A percentile compares a stretch with the other conserved stretches of the same genome.
These are phyloP conservation scores for Sicyos baderoa DNA, from an alignment of 306 rosid species.

Conservation along the genomic window DNA sequence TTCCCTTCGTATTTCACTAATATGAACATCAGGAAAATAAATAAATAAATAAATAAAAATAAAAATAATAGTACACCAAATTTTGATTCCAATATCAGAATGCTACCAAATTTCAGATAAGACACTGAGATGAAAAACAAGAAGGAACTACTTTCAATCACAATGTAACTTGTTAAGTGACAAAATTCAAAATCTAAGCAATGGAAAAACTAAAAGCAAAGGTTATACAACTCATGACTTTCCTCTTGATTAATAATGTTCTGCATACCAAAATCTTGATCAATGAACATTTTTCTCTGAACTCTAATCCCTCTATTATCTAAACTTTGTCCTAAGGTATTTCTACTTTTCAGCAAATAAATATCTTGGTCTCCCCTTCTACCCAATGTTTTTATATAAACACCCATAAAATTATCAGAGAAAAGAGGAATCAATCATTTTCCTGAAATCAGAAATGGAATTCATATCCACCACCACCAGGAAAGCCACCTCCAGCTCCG, in stretches of 20 bases:
- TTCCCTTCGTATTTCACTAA: neutral
- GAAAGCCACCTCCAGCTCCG: constrained; percentile 44
- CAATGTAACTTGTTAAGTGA: neutral
- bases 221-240: neutral
- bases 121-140: neutral
- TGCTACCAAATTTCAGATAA: neutral
- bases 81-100: neutral
- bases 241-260: neutral
- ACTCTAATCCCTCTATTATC: neutral
- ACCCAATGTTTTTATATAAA: neutral
- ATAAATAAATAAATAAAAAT: too few species aligned
- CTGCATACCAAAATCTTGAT: constrained; percentile 9
- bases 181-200: neutral
- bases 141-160: neutral
- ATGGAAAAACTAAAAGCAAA: neutral
- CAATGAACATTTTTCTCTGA: neutral
- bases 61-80: too few species aligned
- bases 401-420: neutral
- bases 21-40: neutral
- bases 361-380: neutral
- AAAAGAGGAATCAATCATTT: constrained; percentile 7
- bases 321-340: constrained; percentile 5
- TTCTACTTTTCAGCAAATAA: constrained; percentile 15
- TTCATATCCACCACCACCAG: constrained; percentile 56
- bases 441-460: constrained; percentile 51